Base-by-base conservation (phyloP, 805 yeast genomes). In the Metschnikowia baotianmanensis region DNA sequence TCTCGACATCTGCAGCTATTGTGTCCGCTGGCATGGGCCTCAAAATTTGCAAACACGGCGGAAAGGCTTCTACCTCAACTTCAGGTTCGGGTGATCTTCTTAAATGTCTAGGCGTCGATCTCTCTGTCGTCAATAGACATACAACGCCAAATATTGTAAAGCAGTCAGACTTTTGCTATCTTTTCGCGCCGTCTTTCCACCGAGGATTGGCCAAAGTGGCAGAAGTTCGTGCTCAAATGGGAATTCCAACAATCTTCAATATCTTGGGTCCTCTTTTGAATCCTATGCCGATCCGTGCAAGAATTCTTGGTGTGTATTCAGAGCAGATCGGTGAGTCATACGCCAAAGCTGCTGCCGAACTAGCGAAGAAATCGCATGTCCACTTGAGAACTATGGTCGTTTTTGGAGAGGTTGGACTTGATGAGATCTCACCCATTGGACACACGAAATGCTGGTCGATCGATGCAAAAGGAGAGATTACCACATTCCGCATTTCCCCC, bases 81-180 rank as follows among this genome's bases (percentile, higher is more conserved):
- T 86, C 96, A 2, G 99, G 99, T 1, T 84, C 97, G 2, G 97
- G 96, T 4, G 99, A 93, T 59, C 69, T 93, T 44, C 76, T 93
- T 57, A 69, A 76, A 20, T 72, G 79, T 19, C 71, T 93, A n/a
- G 98, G 96, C 0, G 83, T 89, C n/a, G 86, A 87, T 47, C 69
- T 88, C 38, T 67, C 78, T 48, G 78, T 80, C 51, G 87, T 93
- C 22, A 83, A 77, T 46, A 68, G 77, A 15, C 44, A 57, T 11
- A 76, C 85, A 1, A 81, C 87, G 1, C 85, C 89, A 2, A 62
- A 64, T 4, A 73, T 82, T 27, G 72, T 83, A 18, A 62, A 69
- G 52, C 55, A 71, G 51, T 58, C 76, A 18, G 57, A 70, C 36
- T 84, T 78, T 53, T 83, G 78, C 65, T 93, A 78, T 57, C 69